A percentile compares a stretch with the other conserved stretches of the same genome.
phyloP scores from a whole-genome alignment of 768 basidiomycete genomes.

The Jaapia argillacea region DNA sequence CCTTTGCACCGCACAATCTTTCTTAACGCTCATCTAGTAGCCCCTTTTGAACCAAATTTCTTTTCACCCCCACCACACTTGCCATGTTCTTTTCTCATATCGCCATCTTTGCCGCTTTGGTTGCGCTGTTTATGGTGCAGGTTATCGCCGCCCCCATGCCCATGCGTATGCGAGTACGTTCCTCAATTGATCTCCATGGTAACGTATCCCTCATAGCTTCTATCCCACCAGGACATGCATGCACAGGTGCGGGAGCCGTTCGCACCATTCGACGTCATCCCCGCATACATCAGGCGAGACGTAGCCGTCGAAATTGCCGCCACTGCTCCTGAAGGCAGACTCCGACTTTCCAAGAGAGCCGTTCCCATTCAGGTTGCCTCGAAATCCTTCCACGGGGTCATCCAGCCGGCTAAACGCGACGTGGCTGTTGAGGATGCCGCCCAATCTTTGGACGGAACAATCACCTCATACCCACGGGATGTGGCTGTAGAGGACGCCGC shows the following conservation, averaged over 20 bases:
- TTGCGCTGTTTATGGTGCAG: constrained; percentile 34
- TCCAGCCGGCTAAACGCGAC: too few relatives aligned
- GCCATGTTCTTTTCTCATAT: constrained; percentile 37
- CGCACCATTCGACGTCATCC: constrained; percentile 30
- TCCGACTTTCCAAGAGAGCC: too few relatives aligned
- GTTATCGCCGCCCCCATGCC: constrained; percentile 31
- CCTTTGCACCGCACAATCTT: constrained; percentile 14
- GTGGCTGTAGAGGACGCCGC: too few relatives aligned
- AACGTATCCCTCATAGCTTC: not conserved
- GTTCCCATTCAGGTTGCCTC: too few relatives aligned
- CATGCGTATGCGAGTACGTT: constrained; percentile 28
- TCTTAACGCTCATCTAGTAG: constrained; percentile 8
- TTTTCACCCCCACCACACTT: constrained; percentile 10
- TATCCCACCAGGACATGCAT: constrained; percentile 12
- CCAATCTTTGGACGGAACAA: too few relatives aligned
- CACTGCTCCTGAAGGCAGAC: too few relatives aligned
- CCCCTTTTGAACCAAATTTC: constrained; percentile 10
- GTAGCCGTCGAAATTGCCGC: too few relatives aligned
- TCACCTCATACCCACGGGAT: too few relatives aligned
- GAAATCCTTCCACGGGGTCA: too few relatives aligned
- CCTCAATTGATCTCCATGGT: not conserved
- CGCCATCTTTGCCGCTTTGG: constrained; percentile 28
- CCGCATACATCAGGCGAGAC: constrained; percentile 30
- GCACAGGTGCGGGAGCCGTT: constrained; percentile 15
- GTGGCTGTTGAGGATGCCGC: too few relatives aligned